Evolutionary conservation across 1,139 yeast species (phyloP).

Genomic region (Magnusiomyces paraingens): DNA sequence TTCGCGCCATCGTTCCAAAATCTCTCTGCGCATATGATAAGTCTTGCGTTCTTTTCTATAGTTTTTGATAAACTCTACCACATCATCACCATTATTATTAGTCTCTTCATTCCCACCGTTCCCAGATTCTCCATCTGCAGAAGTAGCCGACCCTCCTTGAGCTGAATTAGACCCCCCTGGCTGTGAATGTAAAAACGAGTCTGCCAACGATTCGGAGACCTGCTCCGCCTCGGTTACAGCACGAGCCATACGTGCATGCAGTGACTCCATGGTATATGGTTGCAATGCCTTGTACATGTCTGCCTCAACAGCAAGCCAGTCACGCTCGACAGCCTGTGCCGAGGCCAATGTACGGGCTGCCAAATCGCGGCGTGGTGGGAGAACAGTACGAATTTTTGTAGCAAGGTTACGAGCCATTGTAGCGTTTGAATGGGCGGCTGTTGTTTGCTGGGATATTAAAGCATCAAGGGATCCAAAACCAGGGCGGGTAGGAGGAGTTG

Average conservation of each 20-base stretch:
- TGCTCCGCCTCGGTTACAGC: slow-evolving; percentile 33
- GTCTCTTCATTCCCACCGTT: neutral
- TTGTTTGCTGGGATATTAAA: neutral
- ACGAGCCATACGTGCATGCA: slow-evolving; percentile 29
- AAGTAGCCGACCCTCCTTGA: slow-evolving; percentile 8
- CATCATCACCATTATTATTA: slow-evolving; percentile 12
- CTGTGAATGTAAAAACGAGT: slow-evolving; percentile 26
- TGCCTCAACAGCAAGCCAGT: slow-evolving; percentile 32
- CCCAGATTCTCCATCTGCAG: neutral
- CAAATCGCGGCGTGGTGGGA: slow-evolving; percentile 11
- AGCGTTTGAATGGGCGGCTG: neutral
- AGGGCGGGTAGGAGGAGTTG: neutral
- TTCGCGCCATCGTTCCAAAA: slow-evolving; percentile 56
- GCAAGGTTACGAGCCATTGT: neutral
- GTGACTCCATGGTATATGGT: slow-evolving; percentile 32
- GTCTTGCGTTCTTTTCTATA: slow-evolving; percentile 44
- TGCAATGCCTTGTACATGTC: slow-evolving; percentile 39
- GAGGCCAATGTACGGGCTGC: slow-evolving; percentile 9
- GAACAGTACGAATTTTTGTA: neutral
- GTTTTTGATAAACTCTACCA: slow-evolving; percentile 37
- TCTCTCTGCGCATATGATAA: slow-evolving; percentile 53
- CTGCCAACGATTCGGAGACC: slow-evolving; percentile 32
- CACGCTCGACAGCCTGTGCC: slow-evolving; percentile 13
- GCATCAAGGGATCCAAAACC: neutral
- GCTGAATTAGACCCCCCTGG: slow-evolving; percentile 8